Evolutionary conservation across 176 grass and related monocot genomes (phyloP).

Genomic region (Musa acuminata): DNA sequence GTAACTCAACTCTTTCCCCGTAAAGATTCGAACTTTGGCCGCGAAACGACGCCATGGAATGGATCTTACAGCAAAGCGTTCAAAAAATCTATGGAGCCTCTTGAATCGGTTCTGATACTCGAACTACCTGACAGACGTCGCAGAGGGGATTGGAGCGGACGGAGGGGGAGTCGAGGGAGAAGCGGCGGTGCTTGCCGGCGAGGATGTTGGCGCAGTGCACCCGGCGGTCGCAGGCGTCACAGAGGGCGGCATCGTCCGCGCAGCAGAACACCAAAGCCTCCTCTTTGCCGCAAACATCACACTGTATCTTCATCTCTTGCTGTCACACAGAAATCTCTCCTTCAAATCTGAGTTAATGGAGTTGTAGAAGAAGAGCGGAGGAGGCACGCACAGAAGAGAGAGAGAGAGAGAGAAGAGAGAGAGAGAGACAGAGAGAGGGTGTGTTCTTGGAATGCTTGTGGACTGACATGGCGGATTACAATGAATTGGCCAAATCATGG

Average conservation of each 20-base stretch:
- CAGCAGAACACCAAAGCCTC: conserved; percentile 37
- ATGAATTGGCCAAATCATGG: too few relatives aligned
- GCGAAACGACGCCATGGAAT: background rate
- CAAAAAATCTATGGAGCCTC: background rate
- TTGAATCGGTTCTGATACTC: background rate
- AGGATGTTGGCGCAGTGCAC: conserved; percentile 17
- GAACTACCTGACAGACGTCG: conserved; percentile 21
- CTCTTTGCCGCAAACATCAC: conserved; percentile 14
- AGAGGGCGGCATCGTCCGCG: conserved; percentile 26
- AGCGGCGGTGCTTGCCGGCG: conserved; percentile 15
- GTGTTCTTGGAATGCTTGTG: too few relatives aligned
- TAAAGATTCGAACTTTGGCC: background rate
- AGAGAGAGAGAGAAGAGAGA: too few relatives aligned
- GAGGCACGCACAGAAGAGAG: too few relatives aligned
- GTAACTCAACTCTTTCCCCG: background rate
- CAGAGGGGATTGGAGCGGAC: conserved; percentile 12
- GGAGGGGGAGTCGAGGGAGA: background rate
- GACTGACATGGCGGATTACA: too few relatives aligned
- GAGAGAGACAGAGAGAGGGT: too few relatives aligned
- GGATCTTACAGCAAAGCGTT: background rate
- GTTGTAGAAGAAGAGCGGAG: too few relatives aligned
- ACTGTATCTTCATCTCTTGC: background rate
- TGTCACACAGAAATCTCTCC: too few relatives aligned
- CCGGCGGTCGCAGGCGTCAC: conserved; percentile 27
- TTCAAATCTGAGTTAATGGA: too few relatives aligned